These are phyloP conservation scores for Aspergillus unguis DNA, from an alignment of 2,329 filamentous ascomycete genomes.

Conservation along the genomic window DNA sequence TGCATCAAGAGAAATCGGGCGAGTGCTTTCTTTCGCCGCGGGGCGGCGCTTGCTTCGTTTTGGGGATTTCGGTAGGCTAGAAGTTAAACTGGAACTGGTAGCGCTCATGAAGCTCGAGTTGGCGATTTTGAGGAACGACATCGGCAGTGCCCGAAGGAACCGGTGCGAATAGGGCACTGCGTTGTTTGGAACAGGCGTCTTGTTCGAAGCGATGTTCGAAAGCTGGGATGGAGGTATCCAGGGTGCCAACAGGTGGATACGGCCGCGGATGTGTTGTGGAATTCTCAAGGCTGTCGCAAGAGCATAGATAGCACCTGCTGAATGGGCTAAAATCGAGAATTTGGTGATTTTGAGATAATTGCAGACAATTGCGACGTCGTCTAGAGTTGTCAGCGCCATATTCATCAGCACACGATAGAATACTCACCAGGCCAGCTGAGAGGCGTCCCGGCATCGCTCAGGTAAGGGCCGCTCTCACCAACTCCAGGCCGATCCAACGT, in stretches of 20 bases:
- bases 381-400: slow-evolving; percentile 30
- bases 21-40: slow-evolving; percentile 35
- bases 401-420: not conserved
- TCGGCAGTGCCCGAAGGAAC: slow-evolving; percentile 83
- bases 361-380: slow-evolving; percentile 91
- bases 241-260: slow-evolving; percentile 88
- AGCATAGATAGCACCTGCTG: slow-evolving; percentile 95
- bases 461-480: slow-evolving; percentile 82
- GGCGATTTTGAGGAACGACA: slow-evolving; percentile 85
- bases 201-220: slow-evolving; percentile 70
- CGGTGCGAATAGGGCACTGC: slow-evolving; percentile 88
- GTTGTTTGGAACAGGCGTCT: slow-evolving; percentile 73
- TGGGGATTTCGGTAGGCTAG: slow-evolving; percentile 66
- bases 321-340: slow-evolving; percentile 94
- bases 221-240: slow-evolving; percentile 92
- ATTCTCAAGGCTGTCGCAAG: slow-evolving; percentile 91
- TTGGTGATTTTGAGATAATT: slow-evolving; percentile 88
- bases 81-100: slow-evolving; percentile 80
- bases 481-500: slow-evolving; percentile 93
- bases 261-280: slow-evolving; percentile 90
- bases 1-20: slow-evolving; percentile 52
- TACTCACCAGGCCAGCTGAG: slow-evolving; percentile 82
- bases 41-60: slow-evolving; percentile 60
- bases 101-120: slow-evolving; percentile 95
- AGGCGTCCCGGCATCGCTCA: slow-evolving; percentile 77